phyloP scores from a whole-genome alignment of 768 basidiomycete genomes.

The Exidia glandulosa region DNA sequence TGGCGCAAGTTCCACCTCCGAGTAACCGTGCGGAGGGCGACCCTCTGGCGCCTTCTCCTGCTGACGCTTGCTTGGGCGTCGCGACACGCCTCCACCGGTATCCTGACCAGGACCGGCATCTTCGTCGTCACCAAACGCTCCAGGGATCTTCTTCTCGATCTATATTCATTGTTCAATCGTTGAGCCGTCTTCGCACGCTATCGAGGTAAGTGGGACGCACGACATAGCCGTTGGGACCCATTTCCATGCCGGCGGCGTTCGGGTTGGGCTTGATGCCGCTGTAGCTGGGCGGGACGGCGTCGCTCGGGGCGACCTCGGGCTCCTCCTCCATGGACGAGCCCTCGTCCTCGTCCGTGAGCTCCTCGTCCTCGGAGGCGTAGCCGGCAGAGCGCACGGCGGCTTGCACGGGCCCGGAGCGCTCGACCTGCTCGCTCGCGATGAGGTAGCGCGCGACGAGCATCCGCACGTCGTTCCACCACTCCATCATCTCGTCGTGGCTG shows the following conservation, averaged over 20 bases:
- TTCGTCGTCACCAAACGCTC: conserved; percentile 9
- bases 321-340: conserved; percentile 48
- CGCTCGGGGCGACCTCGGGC: conserved; percentile 39
- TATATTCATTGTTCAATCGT: too few species aligned
- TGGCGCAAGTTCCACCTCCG: conserved; percentile 8
- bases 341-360: conserved; percentile 49
- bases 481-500: conserved; percentile 96
- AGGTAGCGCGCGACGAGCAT: conserved; percentile 92
- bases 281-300: conserved; percentile 53
- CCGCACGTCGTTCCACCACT: conserved; percentile 98
- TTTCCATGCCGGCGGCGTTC: conserved; percentile 30
- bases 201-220: conserved; percentile 29
- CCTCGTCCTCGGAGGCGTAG: conserved; percentile 74
- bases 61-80: conserved; percentile 46
- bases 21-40: conserved; percentile 23
- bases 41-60: conserved; percentile 68
- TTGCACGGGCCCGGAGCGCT: conserved; percentile 83
- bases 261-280: conserved; percentile 35
- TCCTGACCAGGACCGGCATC: conserved; percentile 12
- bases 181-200: too few species aligned
- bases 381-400: conserved; percentile 86
- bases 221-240: conserved; percentile 44
- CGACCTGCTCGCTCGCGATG: conserved; percentile 87
- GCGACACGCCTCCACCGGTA: conserved; percentile 22
- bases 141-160: conserved; percentile 34